These are phyloP conservation scores for Mycena metata DNA, from an alignment of 768 basidiomycete genomes.

Conservation along the genomic window DNA sequence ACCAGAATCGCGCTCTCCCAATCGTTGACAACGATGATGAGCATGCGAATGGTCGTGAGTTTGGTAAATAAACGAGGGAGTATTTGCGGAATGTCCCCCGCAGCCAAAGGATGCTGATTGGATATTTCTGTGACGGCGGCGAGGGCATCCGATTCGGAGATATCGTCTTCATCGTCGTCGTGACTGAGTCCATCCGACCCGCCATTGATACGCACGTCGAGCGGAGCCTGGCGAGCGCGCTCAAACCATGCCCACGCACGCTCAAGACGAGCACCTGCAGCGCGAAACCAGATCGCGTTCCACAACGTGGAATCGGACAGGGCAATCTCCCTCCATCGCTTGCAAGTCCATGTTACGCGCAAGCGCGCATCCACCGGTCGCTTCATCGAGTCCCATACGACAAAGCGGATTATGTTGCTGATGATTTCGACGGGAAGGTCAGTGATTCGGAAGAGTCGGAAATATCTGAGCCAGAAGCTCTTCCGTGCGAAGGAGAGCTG, in stretches of 20 bases:
- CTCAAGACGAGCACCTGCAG: conserved; percentile 58
- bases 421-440: conserved; percentile 78
- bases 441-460: conserved; percentile 53
- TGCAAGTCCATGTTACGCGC: conserved; percentile 72
- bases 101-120: conserved; percentile 42
- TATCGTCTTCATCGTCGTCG: conserved; percentile 34
- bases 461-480: conserved; percentile 34
- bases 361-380: conserved; percentile 57
- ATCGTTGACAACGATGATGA: conserved; percentile 69
- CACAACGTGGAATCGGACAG: conserved; percentile 66
- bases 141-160: conserved; percentile 32
- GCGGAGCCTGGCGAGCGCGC: conserved; percentile 64
- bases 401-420: conserved; percentile 71
- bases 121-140: conserved; percentile 2
- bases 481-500: conserved; percentile 37
- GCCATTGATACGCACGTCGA: conserved; percentile 75
- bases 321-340: conserved; percentile 64
- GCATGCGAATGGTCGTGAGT: conserved; percentile 67
- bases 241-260: conserved; percentile 70
- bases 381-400: conserved; percentile 62
- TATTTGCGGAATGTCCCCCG: conserved; percentile 59
- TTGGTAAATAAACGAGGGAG: conserved; percentile 65
- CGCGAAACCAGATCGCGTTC: conserved; percentile 77
- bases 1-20: conserved; percentile 68
- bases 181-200: conserved; percentile 43